Percentiles rank a stretch among this genome's conserved stretches.
Conservation (phyloP, 305 asterid genomes). For the Rubia tinctorum region DNA sequence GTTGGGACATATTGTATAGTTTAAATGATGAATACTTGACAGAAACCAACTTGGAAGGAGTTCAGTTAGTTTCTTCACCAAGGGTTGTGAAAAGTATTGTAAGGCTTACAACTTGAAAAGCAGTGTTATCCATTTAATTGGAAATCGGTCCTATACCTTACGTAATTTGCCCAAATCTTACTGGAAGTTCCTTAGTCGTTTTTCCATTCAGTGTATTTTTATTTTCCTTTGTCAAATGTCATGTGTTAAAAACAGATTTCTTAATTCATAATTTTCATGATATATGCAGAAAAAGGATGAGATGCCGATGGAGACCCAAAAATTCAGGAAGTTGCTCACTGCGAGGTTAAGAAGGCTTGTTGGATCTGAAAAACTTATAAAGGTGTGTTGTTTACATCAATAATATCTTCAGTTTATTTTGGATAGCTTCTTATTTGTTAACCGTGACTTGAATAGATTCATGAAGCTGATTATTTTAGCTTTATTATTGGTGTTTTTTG, state of each 20-base stretch:
- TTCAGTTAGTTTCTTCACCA: background rate
- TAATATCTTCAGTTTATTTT: slow-evolving; percentile 7
- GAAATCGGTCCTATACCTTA: background rate
- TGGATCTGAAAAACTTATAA: slow-evolving; percentile 40
- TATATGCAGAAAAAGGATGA: slow-evolving; percentile 40
- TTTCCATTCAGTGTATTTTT: background rate
- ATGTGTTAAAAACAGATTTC: background rate
- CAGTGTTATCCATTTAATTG: background rate
- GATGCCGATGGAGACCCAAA: slow-evolving; percentile 24
- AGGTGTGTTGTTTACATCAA: slow-evolving; percentile 26
- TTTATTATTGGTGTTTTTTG: background rate
- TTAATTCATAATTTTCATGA: slow-evolving; percentile 6
- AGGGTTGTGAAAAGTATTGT: background rate
- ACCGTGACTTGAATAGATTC: background rate
- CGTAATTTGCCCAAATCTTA: background rate
- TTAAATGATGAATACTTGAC: background rate
- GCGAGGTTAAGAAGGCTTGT: slow-evolving; percentile 45
- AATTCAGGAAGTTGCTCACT: slow-evolving; percentile 37
- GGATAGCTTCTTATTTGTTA: background rate
- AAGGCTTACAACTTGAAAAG: background rate
- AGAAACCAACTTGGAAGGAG: background rate
- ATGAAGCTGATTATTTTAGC: background rate
- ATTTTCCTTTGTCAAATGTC: background rate
- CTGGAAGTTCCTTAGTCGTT: background rate
- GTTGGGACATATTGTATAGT: background rate